Conservation (phyloP, 2,329 filamentous ascomycete genomes). For the Colletotrichum tabaci region DNA sequence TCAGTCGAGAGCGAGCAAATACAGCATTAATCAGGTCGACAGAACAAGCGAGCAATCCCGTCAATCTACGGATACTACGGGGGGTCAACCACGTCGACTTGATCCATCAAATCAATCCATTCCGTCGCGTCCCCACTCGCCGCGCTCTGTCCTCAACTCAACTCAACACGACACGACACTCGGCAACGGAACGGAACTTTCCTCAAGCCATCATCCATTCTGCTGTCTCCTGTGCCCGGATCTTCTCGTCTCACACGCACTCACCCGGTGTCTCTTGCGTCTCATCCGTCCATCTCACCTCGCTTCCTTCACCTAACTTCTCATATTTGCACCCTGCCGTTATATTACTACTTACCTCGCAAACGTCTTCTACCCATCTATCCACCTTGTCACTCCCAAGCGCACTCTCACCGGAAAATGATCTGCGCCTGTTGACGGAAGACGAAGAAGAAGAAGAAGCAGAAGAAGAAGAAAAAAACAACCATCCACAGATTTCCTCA, state of each 20-base stretch:
- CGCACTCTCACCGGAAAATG: constrained; percentile 12
- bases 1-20: constrained; percentile 21
- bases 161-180: constrained; percentile 35
- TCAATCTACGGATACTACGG: constrained; percentile 14
- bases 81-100: constrained; percentile 18
- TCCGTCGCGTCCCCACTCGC: constrained; percentile 36
- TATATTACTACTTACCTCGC: not conserved
- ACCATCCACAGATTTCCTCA: not conserved
- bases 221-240: not conserved
- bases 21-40: constrained; percentile 8
- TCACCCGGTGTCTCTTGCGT: constrained; percentile 16
- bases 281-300: constrained; percentile 22
- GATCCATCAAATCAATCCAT: constrained; percentile 29
- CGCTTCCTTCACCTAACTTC: constrained; percentile 6
- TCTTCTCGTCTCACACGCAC: constrained; percentile 16
- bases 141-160: constrained; percentile 31
- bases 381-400: not conserved
- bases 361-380: not conserved
- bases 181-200: constrained; percentile 31
- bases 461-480: constrained; percentile 8
- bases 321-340: not conserved
- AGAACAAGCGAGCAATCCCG: constrained; percentile 22
- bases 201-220: constrained; percentile 21
- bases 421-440: not conserved
- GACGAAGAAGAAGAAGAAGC: constrained; percentile 1